Evolutionary conservation across 2,329 filamentous ascomycete genomes (phyloP), one percentile per base, ranked within the genome.

Genomic region (Stachybotrys chartarum): DNA sequence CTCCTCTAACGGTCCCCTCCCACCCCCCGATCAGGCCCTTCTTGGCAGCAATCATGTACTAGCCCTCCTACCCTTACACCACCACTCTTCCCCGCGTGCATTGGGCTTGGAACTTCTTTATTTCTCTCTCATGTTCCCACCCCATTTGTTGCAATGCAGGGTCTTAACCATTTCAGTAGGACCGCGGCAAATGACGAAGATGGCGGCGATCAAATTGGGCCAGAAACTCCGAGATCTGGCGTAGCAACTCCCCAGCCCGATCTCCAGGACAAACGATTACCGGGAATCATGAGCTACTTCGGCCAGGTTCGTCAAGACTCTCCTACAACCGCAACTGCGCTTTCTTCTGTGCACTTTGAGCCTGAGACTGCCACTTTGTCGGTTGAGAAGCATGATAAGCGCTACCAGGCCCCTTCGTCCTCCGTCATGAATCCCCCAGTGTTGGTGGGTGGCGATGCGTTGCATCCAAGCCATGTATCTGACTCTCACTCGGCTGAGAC

Each of bases 241-340:
- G 84, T 96, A 72, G 89, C 91, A 63, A 99, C 94, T 60, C 94
- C 94, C 63, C 89, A 92, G 68, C 94, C 94, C 63, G 93, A 97
- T 75, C 87, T 88, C 60, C 87, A 89, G 68, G 94, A 99, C 78
- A 97, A 96, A 78, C 88, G 94, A 75, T 81, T 96, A 70, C 94
- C 94, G 64, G 90, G 91, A 71, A 96, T 97, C 78, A 88, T 94
- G 82, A 95, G 88, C 80, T 97, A 94, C 81, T 96, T 97, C 83
- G 88, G 88, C 79, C 94, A 99, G 93, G 94, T 99, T 96, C 87
- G 94, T 97, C 83, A 83, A 81, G 84, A 83, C 79, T 84, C 86
- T 85, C 81, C 82, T 81, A 70, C 74, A 74, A 78, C 63, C 69
- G 71, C 10, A 47, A 47, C n/a, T 24, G 18, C 45, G 45, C 18